Percentiles rank a stretch among this genome's conserved stretches.
Conservation (phyloP, 2,329 filamentous ascomycete species). For the Rosellinia necatrix region DNA sequence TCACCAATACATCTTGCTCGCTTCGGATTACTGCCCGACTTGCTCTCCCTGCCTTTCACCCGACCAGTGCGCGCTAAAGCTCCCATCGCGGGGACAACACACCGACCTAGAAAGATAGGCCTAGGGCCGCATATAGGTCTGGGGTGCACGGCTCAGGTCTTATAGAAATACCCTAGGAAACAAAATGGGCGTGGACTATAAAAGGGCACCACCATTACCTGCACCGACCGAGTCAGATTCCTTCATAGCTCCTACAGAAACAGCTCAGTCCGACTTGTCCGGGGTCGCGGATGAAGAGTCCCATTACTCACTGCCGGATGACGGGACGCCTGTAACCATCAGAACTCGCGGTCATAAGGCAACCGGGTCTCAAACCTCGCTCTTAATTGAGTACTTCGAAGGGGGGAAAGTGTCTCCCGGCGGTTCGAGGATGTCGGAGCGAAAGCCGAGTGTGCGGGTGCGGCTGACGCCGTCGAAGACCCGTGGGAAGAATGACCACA, state of each 20-base stretch:
- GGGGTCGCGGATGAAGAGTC: slow-evolving; percentile 71
- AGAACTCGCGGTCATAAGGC: slow-evolving; percentile 69
- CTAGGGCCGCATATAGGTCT: slow-evolving; percentile 23
- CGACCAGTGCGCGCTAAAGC: slow-evolving; percentile 5
- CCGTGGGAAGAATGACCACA: slow-evolving; percentile 69
- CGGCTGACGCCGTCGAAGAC: slow-evolving; percentile 79
- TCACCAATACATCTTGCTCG: slow-evolving; percentile 12
- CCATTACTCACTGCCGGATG: slow-evolving; percentile 79
- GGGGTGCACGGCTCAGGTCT: slow-evolving; percentile 28
- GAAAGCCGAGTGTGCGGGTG: slow-evolving; percentile 80
- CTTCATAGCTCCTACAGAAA: slow-evolving; percentile 64
- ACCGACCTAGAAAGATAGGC: slow-evolving; percentile 13
- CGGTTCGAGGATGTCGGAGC: slow-evolving; percentile 58
- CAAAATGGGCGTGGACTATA: slow-evolving; percentile 61
- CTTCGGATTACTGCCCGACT: slow-evolving; percentile 6
- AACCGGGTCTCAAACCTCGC: slow-evolving; percentile 79
- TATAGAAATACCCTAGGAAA: slow-evolving; percentile 30
- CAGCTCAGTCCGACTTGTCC: slow-evolving; percentile 69
- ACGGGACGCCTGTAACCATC: slow-evolving; percentile 91
- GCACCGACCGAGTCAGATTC: slow-evolving; percentile 78
- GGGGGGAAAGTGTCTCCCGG: slow-evolving; percentile 67
- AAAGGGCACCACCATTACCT: slow-evolving; percentile 69
- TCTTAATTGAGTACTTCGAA: slow-evolving; percentile 95
- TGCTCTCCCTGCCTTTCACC: slow-evolving; percentile 2
- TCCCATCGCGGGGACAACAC: slow-evolving; percentile 1